Percentiles rank a stretch among this genome's conserved stretches.
Conservation (phyloP, 2,329 filamentous ascomycete species). For the Aspergillus intermedius region DNA sequence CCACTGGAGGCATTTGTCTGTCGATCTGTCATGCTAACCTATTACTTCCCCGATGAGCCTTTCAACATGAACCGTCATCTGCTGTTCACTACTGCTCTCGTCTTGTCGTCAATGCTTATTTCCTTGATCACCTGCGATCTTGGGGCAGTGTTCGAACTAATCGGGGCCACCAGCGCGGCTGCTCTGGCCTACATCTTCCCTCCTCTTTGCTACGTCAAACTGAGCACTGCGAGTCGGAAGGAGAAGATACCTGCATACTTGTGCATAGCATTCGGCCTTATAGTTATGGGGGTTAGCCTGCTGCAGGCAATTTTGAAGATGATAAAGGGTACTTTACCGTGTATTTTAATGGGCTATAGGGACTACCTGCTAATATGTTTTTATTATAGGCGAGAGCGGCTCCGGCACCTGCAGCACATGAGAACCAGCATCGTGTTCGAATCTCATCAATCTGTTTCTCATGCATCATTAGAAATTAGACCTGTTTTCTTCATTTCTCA, state of each 20-base stretch:
- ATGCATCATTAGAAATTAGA: not conserved
- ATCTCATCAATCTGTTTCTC: not conserved
- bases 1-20: constrained; percentile 97
- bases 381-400: constrained; percentile 27
- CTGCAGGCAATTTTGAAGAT: constrained; percentile 68
- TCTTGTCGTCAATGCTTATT: constrained; percentile 69
- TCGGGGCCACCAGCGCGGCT: constrained; percentile 90
- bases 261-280: constrained; percentile 70
- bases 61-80: constrained; percentile 81
- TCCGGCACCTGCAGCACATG: constrained; percentile 24
- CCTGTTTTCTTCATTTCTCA: not conserved
- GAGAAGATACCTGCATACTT: constrained; percentile 64
- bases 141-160: constrained; percentile 89
- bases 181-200: constrained; percentile 93
- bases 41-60: constrained; percentile 64
- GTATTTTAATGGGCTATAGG: not conserved
- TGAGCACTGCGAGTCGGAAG: constrained; percentile 70
- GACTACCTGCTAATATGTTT: constrained; percentile 8
- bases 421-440: not conserved
- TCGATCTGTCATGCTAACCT: constrained; percentile 90
- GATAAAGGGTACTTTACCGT: constrained; percentile 33
- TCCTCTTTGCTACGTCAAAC: constrained; percentile 88
- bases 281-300: constrained; percentile 75
- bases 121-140: constrained; percentile 87
- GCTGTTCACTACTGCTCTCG: constrained; percentile 74